Evolutionary conservation across 768 basidiomycete genomes (phyloP), one percentile per base, ranked within the genome.

Genomic region (Bullera alba): DNA sequence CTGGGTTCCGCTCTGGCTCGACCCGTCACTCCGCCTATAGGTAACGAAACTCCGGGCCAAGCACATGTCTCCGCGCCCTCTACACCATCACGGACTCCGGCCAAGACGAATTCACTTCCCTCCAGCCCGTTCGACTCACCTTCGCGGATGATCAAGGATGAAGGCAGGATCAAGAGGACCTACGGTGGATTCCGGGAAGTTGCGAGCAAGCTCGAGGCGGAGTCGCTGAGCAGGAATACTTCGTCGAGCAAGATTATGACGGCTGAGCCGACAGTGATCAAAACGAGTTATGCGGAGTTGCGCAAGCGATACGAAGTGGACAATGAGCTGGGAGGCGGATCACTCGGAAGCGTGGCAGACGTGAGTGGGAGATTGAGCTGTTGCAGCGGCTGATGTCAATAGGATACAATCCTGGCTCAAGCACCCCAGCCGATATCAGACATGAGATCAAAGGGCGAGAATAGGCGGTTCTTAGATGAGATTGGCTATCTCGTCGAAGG

Each of bases 391-490:
- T 28, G 29, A 29, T 10, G 19, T 3, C 2, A 17, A 8, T 22
- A 25, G 58, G 48, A 48, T n/a, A 30, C 56, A 16, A 30, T 59
- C 12, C 28, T 39, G 14, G 58, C 58, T 1, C 46, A 53, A 51
- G 56, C 59, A 5, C 69, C 67, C n/a, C 54, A 53, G 25, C 43
- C 57, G 17, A 57, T 68, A 5, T 57, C 70, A 2, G 68, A 72
- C 49, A 55, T 70, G 50, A 29, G 68, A 37, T 66, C 68, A 6
- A 59, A 58, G 55, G 70, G 70, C 1, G 66, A 61, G 42, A 68
- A 67, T 29, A 48, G 70, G 27, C 52, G 60, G n/a, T 67, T 72
- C 47, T 59, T 68, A 54, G 70, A 72, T 51, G 68, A 72, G 49
- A 26, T 72, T 4, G 57, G 39, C 5, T 67, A 61, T 41, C 48